Conservation (phyloP, 257 asterid genomes). For the Nicotiana attenuata region DNA sequence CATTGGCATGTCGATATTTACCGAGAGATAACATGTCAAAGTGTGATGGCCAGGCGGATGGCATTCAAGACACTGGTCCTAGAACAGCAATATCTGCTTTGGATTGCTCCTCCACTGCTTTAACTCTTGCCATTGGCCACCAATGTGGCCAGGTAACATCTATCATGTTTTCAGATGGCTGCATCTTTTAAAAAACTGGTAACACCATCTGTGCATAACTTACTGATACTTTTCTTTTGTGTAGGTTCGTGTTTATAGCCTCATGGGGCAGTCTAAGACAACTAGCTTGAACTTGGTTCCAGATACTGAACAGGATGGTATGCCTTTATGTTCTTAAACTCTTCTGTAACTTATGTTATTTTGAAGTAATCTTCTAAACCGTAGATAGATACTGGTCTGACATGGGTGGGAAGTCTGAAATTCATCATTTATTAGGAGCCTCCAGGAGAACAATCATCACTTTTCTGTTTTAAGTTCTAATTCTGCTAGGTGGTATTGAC, state of each 20-base stretch:
- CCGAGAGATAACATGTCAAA: not conserved
- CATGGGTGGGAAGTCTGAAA: not conserved
- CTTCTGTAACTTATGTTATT: not conserved
- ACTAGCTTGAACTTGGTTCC: slow-evolving; percentile 42
- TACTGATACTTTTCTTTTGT: slow-evolving; percentile 15
- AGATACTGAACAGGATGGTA: slow-evolving; percentile 56
- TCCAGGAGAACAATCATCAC: not conserved
- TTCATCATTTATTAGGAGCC: slow-evolving; percentile 6
- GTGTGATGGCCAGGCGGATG: slow-evolving; percentile 43
- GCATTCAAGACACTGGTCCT: slow-evolving; percentile 48
- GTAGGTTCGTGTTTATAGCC: slow-evolving; percentile 60
- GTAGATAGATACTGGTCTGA: not conserved
- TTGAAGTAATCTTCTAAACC: not conserved
- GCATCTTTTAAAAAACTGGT: not conserved
- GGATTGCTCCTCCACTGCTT: slow-evolving; percentile 54
- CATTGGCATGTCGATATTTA: slow-evolving; percentile 11
- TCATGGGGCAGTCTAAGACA: slow-evolving; percentile 43
- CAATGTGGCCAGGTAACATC: slow-evolving; percentile 75
- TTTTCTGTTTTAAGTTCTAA: not conserved
- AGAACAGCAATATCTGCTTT: slow-evolving; percentile 61
- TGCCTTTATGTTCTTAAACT: slow-evolving; percentile 13
- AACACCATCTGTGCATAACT: slow-evolving; percentile 1
- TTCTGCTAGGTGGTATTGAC: not conserved
- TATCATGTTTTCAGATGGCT: not conserved
- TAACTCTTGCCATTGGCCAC: slow-evolving; percentile 75